These are phyloP conservation scores for Suillus luteus DNA, from an alignment of 768 basidiomycete genomes.

Conservation along the genomic window DNA sequence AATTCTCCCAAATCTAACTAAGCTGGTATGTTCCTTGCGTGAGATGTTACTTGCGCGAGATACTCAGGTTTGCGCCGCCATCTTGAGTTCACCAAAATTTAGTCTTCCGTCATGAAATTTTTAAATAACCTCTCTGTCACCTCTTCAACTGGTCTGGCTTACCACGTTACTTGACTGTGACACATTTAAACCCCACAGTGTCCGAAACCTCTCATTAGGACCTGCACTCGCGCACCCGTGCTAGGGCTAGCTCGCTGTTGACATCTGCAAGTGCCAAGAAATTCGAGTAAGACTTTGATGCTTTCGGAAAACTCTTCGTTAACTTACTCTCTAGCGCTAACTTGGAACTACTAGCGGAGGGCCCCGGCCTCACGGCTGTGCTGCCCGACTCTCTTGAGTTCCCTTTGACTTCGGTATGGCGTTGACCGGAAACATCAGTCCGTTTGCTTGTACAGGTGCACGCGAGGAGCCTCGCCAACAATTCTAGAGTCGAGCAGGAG, in stretches of 20 bases:
- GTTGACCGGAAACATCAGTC: not conserved
- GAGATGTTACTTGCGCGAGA: not conserved
- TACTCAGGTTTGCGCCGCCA: not conserved
- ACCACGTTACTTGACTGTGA: not conserved
- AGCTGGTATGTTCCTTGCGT: not conserved
- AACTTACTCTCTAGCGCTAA: not conserved
- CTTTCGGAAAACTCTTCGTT: not conserved
- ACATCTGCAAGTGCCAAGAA: not conserved
- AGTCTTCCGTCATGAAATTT: not conserved
- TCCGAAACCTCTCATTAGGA: not conserved
- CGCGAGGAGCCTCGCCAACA: not conserved
- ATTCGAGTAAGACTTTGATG: not conserved
- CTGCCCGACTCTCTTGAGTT: not conserved
- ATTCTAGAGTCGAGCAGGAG: not conserved
- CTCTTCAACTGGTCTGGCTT: not conserved
- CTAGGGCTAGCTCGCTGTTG: not conserved
- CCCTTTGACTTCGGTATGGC: not conserved
- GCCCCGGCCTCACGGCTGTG: not conserved
- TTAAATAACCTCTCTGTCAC: not conserved
- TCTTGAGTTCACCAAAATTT: not conserved
- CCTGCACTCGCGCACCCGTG: not conserved
- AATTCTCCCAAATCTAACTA: not conserved
- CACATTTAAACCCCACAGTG: not conserved
- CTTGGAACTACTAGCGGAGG: not conserved
- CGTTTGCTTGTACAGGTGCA: not conserved